phyloP scores from a whole-genome alignment of 352 stramenopile species.

The Phytophthora quininea region DNA sequence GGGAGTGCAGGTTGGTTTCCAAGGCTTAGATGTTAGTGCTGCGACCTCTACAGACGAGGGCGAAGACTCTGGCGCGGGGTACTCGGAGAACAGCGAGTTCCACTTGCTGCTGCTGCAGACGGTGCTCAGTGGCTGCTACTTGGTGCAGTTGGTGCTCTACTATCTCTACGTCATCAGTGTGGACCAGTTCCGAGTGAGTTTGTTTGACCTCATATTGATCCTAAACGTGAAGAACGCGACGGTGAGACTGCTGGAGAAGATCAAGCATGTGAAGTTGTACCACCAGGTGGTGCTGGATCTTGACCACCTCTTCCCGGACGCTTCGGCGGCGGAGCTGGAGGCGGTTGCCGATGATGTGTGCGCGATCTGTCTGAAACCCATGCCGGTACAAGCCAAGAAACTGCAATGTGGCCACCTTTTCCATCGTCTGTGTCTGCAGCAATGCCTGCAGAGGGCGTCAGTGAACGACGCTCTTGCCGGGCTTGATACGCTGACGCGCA shows the following conservation, averaged over 20 bases:
- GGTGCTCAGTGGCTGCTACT: constrained; percentile 58
- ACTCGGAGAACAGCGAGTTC: constrained; percentile 68
- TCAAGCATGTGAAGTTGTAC: constrained; percentile 72
- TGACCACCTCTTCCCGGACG: constrained; percentile 67
- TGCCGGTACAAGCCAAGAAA: constrained; percentile 74
- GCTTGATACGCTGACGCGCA: constrained; percentile 32
- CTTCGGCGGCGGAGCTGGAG: constrained; percentile 55
- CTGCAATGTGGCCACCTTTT: constrained; percentile 77
- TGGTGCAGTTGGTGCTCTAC: constrained; percentile 76
- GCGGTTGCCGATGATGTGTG: constrained; percentile 77
- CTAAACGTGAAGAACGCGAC: constrained; percentile 86
- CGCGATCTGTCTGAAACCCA: constrained; percentile 79
- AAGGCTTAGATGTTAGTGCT: constrained; percentile 57
- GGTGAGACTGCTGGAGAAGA: constrained; percentile 65
- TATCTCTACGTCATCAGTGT: constrained; percentile 85
- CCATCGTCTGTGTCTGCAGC: constrained; percentile 72
- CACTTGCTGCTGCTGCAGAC: constrained; percentile 73
- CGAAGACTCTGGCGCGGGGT: constrained; percentile 35
- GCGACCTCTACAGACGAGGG: constrained; percentile 29
- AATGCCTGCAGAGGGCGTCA: constrained; percentile 76
- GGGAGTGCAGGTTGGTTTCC: constrained; percentile 72
- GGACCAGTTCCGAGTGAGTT: constrained; percentile 79
- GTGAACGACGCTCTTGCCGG: constrained; percentile 61
- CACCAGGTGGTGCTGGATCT: constrained; percentile 76
- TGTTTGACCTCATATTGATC: constrained; percentile 82